Base-by-base conservation (phyloP, 768 basidiomycete species). In the Tricholoma furcatifolium region DNA sequence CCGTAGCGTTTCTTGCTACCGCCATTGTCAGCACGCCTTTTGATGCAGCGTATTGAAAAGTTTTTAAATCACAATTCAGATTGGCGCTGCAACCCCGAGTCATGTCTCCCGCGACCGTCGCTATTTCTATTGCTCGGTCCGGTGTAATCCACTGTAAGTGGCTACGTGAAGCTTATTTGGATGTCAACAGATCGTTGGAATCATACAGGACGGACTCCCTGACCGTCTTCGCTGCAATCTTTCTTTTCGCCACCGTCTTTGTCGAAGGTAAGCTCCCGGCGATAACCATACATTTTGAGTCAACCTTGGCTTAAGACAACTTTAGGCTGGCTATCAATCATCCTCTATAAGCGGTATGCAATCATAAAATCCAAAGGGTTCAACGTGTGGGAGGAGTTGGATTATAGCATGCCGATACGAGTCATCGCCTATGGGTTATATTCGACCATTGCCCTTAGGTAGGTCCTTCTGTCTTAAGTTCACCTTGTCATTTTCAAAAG, bases 71-170 rank as follows among this genome's bases (percentile, higher is more conserved):
- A 15, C 32, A 10, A 31, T 43, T 23, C 3, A 79, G 75, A 61
- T 76, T 49, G 77, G 77, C 1, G 68, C 71, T 1, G 58, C 51
- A 8, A 60, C 74, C 45, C 72, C 74, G 10, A 45, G 48, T 2
- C 63, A 59, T 1, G 67, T 80, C 14, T 74, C 75, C 18, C 75
- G 78, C n/a, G 69, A 66, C 57, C 72, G 78, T 23, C 74, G 78
- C 5, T 78, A 76, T 55, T 79, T 81, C 58, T 80, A 80, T 59
- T 81, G 79, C 56, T 80, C 78, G 3, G 67, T 80, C 6, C 55
- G 75, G 12, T 69, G 62, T 9, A 30, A 58, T 2, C 51, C 64
- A 6, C 58, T 79, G 77, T 78, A 57, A 56, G 72, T 60, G 0
- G 32, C 7, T 2, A 38, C 15, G 21, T 3, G n/a, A 2, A 36